Evolutionary conservation across 2,329 filamentous ascomycete genomes (phyloP).

Genomic region (Sclerotinia subarctica): DNA sequence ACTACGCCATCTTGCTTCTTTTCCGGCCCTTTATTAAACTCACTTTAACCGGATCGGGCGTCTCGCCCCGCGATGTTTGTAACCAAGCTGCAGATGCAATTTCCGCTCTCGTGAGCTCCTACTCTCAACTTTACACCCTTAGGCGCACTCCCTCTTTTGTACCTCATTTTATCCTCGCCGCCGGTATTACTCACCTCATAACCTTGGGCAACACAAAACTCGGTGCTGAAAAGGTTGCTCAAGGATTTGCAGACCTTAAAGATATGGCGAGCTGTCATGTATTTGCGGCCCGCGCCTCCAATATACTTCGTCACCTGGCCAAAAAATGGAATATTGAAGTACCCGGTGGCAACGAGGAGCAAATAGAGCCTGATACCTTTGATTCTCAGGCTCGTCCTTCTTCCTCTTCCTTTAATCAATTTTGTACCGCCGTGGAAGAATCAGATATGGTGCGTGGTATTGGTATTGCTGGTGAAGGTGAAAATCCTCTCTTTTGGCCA

Average conservation of each 20-base stretch:
- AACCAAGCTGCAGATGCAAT: slow-evolving; percentile 40
- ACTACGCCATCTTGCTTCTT: slow-evolving; percentile 67
- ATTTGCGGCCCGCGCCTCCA: slow-evolving; percentile 32
- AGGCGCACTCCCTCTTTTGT: slow-evolving; percentile 38
- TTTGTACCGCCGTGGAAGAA: slow-evolving; percentile 29
- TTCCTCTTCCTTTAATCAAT: slow-evolving; percentile 29
- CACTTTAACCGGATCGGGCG: slow-evolving; percentile 29
- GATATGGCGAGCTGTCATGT: slow-evolving; percentile 53
- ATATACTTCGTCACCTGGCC: slow-evolving; percentile 55
- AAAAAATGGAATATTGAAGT: slow-evolving; percentile 58
- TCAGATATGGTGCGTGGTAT: slow-evolving; percentile 38
- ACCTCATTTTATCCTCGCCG: slow-evolving; percentile 36
- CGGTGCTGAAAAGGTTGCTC: slow-evolving; percentile 44
- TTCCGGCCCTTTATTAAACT: slow-evolving; percentile 60
- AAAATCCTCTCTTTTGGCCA: slow-evolving; percentile 35
- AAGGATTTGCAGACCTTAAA: slow-evolving; percentile 55
- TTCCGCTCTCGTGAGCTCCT: slow-evolving; percentile 37
- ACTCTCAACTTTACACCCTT: slow-evolving; percentile 37
- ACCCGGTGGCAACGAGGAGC: slow-evolving; percentile 41
- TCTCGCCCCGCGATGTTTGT: slow-evolving; percentile 36
- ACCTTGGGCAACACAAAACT: slow-evolving; percentile 32
- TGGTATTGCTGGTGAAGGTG: slow-evolving; percentile 11
- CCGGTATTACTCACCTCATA: slow-evolving; percentile 34
- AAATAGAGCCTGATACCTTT: slow-evolving; percentile 38
- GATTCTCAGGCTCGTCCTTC: slow-evolving; percentile 24